A percentile compares a stretch with the other conserved stretches of the same genome.
These are phyloP conservation scores for Eleusine coracana DNA, from an alignment of 176 grass and related monocot genomes.

Conservation along the genomic window DNA sequence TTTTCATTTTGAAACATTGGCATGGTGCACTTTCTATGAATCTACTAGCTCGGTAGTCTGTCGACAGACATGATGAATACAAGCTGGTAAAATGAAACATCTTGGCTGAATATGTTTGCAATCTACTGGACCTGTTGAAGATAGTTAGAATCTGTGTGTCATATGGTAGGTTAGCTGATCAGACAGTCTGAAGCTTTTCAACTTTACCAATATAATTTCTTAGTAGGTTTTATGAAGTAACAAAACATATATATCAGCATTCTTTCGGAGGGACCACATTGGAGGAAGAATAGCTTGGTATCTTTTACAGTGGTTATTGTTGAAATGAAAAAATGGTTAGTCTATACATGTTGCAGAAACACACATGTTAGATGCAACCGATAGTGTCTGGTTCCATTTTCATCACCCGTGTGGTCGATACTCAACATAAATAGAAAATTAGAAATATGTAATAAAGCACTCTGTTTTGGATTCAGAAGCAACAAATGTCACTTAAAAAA, in stretches of 20 bases:
- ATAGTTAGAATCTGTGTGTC: constrained; percentile 26
- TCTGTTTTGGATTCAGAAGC: background rate
- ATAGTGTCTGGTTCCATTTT: background rate
- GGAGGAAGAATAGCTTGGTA: background rate
- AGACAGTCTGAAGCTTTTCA: background rate
- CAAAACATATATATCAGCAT: background rate
- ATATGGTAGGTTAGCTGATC: constrained; percentile 5
- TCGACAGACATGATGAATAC: background rate
- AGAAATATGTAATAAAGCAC: background rate
- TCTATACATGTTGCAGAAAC: background rate
- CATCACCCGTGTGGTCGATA: background rate
- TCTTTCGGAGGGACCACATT: background rate
- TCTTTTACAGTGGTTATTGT: background rate
- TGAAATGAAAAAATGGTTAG: background rate
- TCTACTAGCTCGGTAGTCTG: background rate
- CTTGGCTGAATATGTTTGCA: background rate
- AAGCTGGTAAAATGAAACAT: constrained; percentile 14
- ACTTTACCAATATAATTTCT: background rate
- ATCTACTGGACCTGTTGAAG: background rate
- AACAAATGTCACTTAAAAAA: background rate
- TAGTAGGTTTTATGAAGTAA: background rate
- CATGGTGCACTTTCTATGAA: constrained; percentile 9
- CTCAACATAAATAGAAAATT: background rate
- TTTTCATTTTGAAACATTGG: background rate
- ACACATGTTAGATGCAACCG: background rate